These are phyloP conservation scores for Tolypocladium endophyticum DNA, from an alignment of 2,329 filamentous ascomycete genomes.

Conservation along the genomic window DNA sequence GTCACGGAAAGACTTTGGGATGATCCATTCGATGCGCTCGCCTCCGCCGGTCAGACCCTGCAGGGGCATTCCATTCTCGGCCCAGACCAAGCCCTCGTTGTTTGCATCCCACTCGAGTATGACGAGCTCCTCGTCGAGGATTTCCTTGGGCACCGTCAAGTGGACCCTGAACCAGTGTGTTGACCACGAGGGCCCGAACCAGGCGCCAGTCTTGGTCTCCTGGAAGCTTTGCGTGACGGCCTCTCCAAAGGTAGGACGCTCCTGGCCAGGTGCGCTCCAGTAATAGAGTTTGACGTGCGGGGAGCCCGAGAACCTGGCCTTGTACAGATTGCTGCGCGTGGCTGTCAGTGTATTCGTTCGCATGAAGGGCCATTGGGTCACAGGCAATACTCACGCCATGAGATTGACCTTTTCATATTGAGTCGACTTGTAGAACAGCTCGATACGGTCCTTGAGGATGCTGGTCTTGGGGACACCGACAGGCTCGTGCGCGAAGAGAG, in stretches of 20 bases:
- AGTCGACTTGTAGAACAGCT: conserved; percentile 67
- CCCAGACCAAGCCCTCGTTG: conserved; percentile 93
- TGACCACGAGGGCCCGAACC: conserved; percentile 90
- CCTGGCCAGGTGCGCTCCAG: conserved; percentile 70
- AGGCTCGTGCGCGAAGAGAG: conserved; percentile 38
- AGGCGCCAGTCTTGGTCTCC: conserved; percentile 62
- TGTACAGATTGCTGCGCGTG: conserved; percentile 24
- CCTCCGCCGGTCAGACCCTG: conserved; percentile 87
- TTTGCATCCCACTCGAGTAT: conserved; percentile 94
- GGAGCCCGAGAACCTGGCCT: conserved; percentile 44
- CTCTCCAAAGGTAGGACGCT: conserved; percentile 77
- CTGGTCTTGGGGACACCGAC: conserved; percentile 71
- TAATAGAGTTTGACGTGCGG: conserved; percentile 76
- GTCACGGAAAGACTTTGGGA: conserved; percentile 72
- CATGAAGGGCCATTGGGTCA: neutral
- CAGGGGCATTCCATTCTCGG: conserved; percentile 75
- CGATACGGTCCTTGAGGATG: conserved; percentile 77
- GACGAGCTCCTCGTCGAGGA: conserved; percentile 68
- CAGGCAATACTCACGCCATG: conserved; percentile 44
- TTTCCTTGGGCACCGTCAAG: conserved; percentile 63
- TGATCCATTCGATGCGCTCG: conserved; percentile 83
- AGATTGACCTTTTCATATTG: conserved; percentile 72
- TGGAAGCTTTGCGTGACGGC: conserved; percentile 66
- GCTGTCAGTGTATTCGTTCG: neutral
- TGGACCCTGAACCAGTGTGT: conserved; percentile 94